Base-by-base conservation (phyloP, 2,329 filamentous ascomycete genomes). In the Chaetomium sp. region DNA sequence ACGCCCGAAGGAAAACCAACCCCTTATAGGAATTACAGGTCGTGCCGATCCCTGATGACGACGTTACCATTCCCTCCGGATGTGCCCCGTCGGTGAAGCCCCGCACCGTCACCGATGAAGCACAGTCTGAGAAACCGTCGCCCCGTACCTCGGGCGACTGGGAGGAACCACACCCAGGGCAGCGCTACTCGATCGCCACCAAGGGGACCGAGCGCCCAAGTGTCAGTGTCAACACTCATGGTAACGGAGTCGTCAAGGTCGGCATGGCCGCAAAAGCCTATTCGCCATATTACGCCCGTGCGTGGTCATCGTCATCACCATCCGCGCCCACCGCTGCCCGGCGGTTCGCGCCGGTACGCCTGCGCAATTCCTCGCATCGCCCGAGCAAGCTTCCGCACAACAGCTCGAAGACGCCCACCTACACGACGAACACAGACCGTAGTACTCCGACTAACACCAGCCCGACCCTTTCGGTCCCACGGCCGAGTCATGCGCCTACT, bases 21-120 rank as follows among this genome's bases (percentile, higher is more conserved):
- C 69, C 70, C 46, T 79, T 79, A 78, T 85, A 79, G 81, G 74
- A 75, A 71, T 77, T 68, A 72, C 77, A 81, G 79, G 80, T 74
- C 78, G 76, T 76, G 75, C 72, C 76, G 73, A 70, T 71, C 72
- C 72, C 73, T 67, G 68, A 68, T 67, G 64, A 71, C 69, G 68
- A 69, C 61, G 65, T 66, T 58, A 61, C 63, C 62, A 59, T 61
- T 56, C 57, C 63, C 51, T 55, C 60, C 45, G 55, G 59, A 40
- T 54, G 53, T 57, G 53, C 59, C 59, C 56, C 54, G 51, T 56
- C 53, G 52, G 59, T 53, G 48, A 60, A 32, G 41, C 52, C 55
- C 27, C 45, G 56, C 10, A 49, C 53, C 19, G 48, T 35, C 45
- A 42, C 56, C 48, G 48, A 38, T 34, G 48, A 52, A 14, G 58